Evolutionary conservation across 768 basidiomycete species (phyloP).

Genomic region (Artomyces pyxidatus): DNA sequence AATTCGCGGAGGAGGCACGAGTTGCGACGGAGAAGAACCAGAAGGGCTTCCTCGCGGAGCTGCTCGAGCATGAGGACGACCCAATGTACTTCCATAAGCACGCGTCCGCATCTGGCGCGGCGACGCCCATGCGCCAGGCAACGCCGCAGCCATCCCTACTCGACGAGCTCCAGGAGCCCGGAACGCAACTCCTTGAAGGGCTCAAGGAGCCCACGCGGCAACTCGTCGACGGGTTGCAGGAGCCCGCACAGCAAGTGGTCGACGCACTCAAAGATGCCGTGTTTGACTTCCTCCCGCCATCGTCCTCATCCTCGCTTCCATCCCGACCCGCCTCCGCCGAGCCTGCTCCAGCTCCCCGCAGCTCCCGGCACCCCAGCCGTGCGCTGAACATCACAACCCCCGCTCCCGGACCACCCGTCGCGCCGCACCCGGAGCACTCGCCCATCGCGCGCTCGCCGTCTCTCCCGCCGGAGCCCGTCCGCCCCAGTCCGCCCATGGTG

Average conservation of each 20-base stretch:
- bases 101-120: not conserved
- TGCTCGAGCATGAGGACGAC: slow-evolving; percentile 61
- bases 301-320: not conserved
- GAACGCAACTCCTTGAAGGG: not conserved
- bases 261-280: not conserved
- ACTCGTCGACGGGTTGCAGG: not conserved
- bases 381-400: slow-evolving; percentile 4
- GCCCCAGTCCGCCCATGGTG: slow-evolving; percentile 27
- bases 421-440: slow-evolving; percentile 6
- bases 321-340: not conserved
- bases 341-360: slow-evolving; percentile 28
- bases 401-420: slow-evolving; percentile 6
- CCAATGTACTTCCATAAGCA: slow-evolving; percentile 42
- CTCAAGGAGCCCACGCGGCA: not conserved
- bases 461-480: slow-evolving; percentile 24
- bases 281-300: not conserved
- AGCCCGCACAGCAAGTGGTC: not conserved
- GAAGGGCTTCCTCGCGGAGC: slow-evolving; percentile 51
- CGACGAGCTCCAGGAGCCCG: not conserved
- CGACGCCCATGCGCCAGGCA: slow-evolving; percentile 3
- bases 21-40: slow-evolving; percentile 43
- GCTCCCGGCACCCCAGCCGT: slow-evolving; percentile 24
- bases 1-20: slow-evolving; percentile 50
- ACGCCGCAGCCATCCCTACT: slow-evolving; percentile 6
- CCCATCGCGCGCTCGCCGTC: slow-evolving; percentile 21